Conservation (phyloP, 768 basidiomycete species). For the Coprinellus aureogranulatus region DNA sequence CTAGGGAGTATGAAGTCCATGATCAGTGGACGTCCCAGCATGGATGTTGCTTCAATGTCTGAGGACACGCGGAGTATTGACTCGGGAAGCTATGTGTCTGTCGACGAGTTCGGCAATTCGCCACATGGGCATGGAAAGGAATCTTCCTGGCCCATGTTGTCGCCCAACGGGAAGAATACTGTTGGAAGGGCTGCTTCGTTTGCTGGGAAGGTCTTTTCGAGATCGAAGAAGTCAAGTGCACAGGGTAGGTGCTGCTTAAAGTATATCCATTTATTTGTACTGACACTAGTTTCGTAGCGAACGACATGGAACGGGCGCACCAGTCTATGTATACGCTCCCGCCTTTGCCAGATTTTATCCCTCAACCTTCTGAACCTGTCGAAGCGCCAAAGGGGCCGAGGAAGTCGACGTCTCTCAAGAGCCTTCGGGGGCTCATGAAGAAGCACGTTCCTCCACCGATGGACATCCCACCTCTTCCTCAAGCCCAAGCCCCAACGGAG, state of each 20-base stretch:
- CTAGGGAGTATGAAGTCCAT: conserved; percentile 43
- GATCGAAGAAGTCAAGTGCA: conserved; percentile 51
- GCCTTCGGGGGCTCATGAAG: conserved; percentile 12
- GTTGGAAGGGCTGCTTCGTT: conserved; percentile 54
- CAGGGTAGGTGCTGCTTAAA: no score
- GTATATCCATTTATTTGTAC: no score
- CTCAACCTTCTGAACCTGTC: conserved; percentile 11
- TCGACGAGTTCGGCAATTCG: conserved; percentile 29
- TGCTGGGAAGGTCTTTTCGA: conserved; percentile 57
- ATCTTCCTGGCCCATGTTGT: conserved; percentile 47
- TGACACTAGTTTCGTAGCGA: no score
- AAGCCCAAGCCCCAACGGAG: conserved; percentile 10
- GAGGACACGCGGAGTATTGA: conserved; percentile 44
- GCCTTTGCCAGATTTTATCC: conserved; percentile 10
- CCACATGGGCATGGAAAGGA: conserved; percentile 20
- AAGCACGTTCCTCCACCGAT: conserved; percentile 15
- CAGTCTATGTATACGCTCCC: conserved; percentile 14
- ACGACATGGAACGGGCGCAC: neutral
- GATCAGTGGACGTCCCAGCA: conserved; percentile 40
- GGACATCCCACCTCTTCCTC: conserved; percentile 10
- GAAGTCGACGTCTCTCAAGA: conserved; percentile 22
- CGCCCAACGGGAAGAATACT: conserved; percentile 46
- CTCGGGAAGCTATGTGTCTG: conserved; percentile 20
- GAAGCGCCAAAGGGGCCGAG: conserved; percentile 15
- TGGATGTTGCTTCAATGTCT: conserved; percentile 46